Conservation (phyloP, 2,329 filamentous ascomycete species). For the Alternaria panax region DNA sequence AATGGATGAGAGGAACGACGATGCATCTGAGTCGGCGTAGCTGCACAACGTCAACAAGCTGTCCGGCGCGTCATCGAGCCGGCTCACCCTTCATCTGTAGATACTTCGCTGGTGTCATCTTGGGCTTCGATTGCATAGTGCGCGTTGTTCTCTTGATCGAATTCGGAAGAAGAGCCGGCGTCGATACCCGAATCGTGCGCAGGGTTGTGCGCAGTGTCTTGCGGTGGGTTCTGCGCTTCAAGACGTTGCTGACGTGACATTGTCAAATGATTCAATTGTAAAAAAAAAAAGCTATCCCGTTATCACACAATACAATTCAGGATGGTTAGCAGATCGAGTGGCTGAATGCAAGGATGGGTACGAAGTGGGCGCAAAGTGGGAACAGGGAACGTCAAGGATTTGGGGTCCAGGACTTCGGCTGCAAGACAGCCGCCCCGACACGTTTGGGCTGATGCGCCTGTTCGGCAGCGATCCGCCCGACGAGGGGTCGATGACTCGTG, state of each 20-base stretch:
- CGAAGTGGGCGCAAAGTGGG: not conserved
- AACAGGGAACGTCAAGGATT: conserved; percentile 1
- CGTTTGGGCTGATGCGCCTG: not conserved
- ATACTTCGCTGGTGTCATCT: conserved; percentile 26
- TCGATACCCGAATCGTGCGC: conserved; percentile 28
- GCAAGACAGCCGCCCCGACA: not conserved
- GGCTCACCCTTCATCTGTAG: conserved; percentile 31
- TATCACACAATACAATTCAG: not conserved
- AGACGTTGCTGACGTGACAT: not conserved
- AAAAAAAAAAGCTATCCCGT: conserved; percentile 1
- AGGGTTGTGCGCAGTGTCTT: not conserved
- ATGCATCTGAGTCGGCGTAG: conserved; percentile 30
- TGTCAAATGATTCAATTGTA: not conserved
- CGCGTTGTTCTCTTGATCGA: conserved; percentile 31
- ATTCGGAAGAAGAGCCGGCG: conserved; percentile 17
- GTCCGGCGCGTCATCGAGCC: not conserved
- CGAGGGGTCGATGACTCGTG: conserved; percentile 1
- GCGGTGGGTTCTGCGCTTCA: not conserved
- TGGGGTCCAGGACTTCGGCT: not conserved
- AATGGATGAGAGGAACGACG: conserved; percentile 34
- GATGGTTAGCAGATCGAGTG: not conserved
- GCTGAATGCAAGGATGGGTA: not conserved
- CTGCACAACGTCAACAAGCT: conserved; percentile 9
- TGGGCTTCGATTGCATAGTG: conserved; percentile 25
- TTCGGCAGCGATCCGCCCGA: not conserved